These are phyloP conservation scores for Scedosporium boydii DNA, from an alignment of 2,329 filamentous ascomycete genomes.

Conservation along the genomic window DNA sequence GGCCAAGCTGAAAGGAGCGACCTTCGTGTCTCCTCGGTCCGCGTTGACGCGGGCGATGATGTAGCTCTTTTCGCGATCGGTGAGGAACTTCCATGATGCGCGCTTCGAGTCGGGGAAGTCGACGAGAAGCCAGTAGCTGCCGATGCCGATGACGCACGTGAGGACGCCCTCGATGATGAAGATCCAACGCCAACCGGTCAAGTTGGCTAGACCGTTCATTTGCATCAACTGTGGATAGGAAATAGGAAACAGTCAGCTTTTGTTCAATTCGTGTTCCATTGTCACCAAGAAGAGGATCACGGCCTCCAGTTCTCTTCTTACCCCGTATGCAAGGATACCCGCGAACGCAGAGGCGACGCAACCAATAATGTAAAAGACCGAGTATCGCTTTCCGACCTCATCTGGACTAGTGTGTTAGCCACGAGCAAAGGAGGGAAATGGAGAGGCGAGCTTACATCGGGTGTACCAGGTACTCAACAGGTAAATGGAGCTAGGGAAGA, in stretches of 20 bases:
- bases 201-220: slow-evolving; percentile 43
- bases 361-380: slow-evolving; percentile 59
- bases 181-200: slow-evolving; percentile 59
- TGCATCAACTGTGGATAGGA: slow-evolving; percentile 44
- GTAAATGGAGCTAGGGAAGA: slow-evolving; percentile 63
- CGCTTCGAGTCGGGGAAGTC: slow-evolving; percentile 53
- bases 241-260: slow-evolving; percentile 11
- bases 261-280: too few species aligned
- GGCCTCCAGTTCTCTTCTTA: slow-evolving; percentile 20
- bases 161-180: slow-evolving; percentile 47
- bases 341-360: slow-evolving; percentile 56
- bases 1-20: slow-evolving; percentile 39
- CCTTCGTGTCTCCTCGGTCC: slow-evolving; percentile 47
- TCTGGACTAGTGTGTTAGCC: slow-evolving; percentile 25
- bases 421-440: too few species aligned
- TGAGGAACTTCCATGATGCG: slow-evolving; percentile 43
- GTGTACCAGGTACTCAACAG: slow-evolving; percentile 68
- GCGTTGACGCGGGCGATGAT: slow-evolving; percentile 42
- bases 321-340: slow-evolving; percentile 60
- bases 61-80: slow-evolving; percentile 39
- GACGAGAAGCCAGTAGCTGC: slow-evolving; percentile 48
- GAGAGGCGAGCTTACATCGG: slow-evolving; percentile 35
- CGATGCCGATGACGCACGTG: slow-evolving; percentile 41
- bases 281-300: too few species aligned
- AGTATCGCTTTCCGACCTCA: slow-evolving; percentile 61